Evolutionary conservation across 106 monocot genomes (phyloP), one percentile per base, ranked within the genome.

Genomic region (Dioscorea zingiberensis): DNA sequence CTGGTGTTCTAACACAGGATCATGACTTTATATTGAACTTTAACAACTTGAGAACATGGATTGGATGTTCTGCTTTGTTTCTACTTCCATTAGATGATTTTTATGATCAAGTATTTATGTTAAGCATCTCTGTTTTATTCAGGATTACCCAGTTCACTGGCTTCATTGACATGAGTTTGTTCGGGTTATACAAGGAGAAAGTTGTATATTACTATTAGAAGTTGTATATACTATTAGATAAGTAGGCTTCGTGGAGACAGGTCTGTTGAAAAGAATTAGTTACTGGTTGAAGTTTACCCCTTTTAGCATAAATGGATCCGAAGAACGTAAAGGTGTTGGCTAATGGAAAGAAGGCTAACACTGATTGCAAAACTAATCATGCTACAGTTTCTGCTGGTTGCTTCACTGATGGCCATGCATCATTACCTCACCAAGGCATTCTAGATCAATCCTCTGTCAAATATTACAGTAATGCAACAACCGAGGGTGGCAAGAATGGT

Each of bases 261-360:
- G 63, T 47, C 29, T 73, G 16, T 71, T 71, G 21, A 66, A 67
- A 81, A 81, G 67, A 47, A 79, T 74, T 74, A 83, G 24, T 70
- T 54, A 60, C 62, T 67, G 69, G 72, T 65, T 68, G 59, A 18
- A 54, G 69, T 48, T 72, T 62, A 45, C 58, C 64, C 79, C 69
- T 54, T 25, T 65, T 38, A 60, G 22, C 61, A 82, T 68, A 80
- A 63, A 93, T 93, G 87, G 82, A 80, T 65, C 61, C 6, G 53
- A 64, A 13, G 73, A 82, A 77, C 69, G 77, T 0, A 78, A 80
- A 77, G 82, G 77, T 64, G 71, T 85, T 74, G 82, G 85, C 27
- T 93, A 78, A 76, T 51, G 27, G 58, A 44, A 56, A 44, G 55
- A 47, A 14, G 15, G 26, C 47, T 58, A 9, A 19, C 23, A 44